Evolutionary conservation across 345 rosid genomes (phyloP), one percentile per base, ranked within the genome.

Genomic region (Pugionium dolabratum): DNA sequence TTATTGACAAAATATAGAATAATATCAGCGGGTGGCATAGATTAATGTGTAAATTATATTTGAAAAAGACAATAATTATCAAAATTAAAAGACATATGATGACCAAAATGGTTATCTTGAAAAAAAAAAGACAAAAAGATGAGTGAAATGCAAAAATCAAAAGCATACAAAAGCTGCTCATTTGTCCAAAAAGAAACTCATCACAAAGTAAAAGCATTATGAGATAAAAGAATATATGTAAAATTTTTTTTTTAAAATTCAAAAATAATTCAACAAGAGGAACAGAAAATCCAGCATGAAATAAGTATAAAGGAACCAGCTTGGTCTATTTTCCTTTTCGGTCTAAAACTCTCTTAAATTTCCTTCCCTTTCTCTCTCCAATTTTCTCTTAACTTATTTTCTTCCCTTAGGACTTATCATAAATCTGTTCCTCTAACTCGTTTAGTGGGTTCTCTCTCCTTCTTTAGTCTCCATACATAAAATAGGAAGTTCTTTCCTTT

Each of bases 141-240:
- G 77, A 67, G 77, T 73, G 67, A 62, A 74, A 67, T 74, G 73
- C 77, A 67, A 67, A 74, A 74, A 67, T 54, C 73, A 61, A 74
- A 74, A 67, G 73, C 68, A 74, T 60, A 74, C 58, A 67, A 74
- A 74, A 74, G 78, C 78, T 74, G 78, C 73, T 67, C 73, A 45
- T 74, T 74, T 62, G 73, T 74, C 78, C 78, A 67, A 74, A 74
- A 74, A 67, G 77, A 74, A 74, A 67, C 77, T 59, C 77, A 67
- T 74, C 73, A 61, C 54, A 74, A 74, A 74, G 78, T 55, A 67
- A 74, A 74, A 74, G 78, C 69, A 62, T 66, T 61, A 55, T 64
- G 60, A 54, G 78, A 74, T 61, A 28, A 58, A 34, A 49, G 28
- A 28, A 62, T 46, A 10, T 3, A 6, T 36, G 51, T 5, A 33